phyloP scores from a whole-genome alignment of 2,329 filamentous ascomycete genomes.

The Penicillium sp. region DNA sequence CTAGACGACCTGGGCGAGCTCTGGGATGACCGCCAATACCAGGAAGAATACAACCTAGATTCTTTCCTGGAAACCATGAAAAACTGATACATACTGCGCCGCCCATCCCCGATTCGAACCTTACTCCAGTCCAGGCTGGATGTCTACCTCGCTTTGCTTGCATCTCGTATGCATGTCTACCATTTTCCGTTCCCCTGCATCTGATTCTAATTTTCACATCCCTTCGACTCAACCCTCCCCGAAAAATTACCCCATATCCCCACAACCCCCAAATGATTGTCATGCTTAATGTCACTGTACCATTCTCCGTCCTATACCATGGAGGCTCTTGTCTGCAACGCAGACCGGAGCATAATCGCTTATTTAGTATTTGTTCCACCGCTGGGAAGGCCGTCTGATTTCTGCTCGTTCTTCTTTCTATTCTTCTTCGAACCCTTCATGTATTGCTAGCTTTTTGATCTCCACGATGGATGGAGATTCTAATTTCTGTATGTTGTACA shows the following conservation, averaged over 20 bases:
- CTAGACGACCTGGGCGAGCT: slow-evolving; percentile 91
- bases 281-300: slow-evolving; percentile 12
- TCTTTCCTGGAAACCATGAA: slow-evolving; percentile 96
- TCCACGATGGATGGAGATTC: slow-evolving; percentile 12
- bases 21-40: slow-evolving; percentile 97
- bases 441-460: slow-evolving; percentile 25
- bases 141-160: neutral
- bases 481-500: slow-evolving; percentile 27
- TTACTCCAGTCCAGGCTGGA: neutral
- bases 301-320: slow-evolving; percentile 8
- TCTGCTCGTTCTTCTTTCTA: slow-evolving; percentile 1
- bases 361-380: slow-evolving; percentile 5
- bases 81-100: slow-evolving; percentile 33
- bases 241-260: neutral
- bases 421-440: slow-evolving; percentile 18
- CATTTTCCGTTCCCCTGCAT: neutral
- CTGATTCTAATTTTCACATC: neutral
- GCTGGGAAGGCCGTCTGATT: slow-evolving; percentile 1
- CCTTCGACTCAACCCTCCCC: neutral
- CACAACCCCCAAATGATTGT: slow-evolving; percentile 7
- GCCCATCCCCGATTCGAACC: neutral
- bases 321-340: slow-evolving; percentile 8
- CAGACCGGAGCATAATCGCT: slow-evolving; percentile 9
- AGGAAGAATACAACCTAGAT: slow-evolving; percentile 95
- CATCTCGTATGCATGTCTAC: neutral